Base-by-base conservation (phyloP, 2,329 filamentous ascomycete genomes). In the Paracoccidioides brasiliensis region DNA sequence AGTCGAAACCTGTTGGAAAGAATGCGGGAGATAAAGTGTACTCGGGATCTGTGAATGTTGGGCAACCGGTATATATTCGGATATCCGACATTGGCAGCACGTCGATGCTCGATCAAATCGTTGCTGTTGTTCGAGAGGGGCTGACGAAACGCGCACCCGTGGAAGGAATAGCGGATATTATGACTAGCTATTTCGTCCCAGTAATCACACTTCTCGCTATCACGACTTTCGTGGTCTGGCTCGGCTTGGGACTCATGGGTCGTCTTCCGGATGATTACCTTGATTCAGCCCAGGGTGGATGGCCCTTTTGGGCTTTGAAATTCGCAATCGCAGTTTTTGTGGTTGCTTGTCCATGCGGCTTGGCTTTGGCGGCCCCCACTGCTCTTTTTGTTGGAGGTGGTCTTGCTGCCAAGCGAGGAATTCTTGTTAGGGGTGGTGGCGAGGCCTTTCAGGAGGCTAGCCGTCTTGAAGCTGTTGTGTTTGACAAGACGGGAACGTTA, bases 401-500 rank as follows among this genome's bases (percentile, higher is more conserved):
- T 1, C 73, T 93, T 15, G 88, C 88, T 2, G 88, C 88, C 5
- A 84, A 85, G 66, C 73, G 88, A 63, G 88, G 88, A 1, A 89
- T 94, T 55, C 76, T 94, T 0, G 88, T 86, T 62, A 89, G 90
- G 69, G 88, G 88, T 28, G 88, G 88, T 28, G 88, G 88, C 38
- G 86, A 90, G 66, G 88, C 88, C 0, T 91, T 93, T 66, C 86
- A 91, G 67, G 88, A 89, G 71, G 88, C 88, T 3, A 90, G 86
- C 66, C 80, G 80, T 9, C 77, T 90, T 46, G 83, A 89, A 67
- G 85, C 84, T 53, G 83, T 93, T 42, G 85, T 93, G 0, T 93
- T 94, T 66, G 88, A 94, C 76, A 93, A 94, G 76, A 94, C 88
- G 0, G 88, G 88, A 1, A 94, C 88, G 0, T 73, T 94, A 56